Evolutionary conservation across 1,139 yeast species (phyloP), one percentile per base, ranked within the genome.

Genomic region (Suhomyces chickasaworum): DNA sequence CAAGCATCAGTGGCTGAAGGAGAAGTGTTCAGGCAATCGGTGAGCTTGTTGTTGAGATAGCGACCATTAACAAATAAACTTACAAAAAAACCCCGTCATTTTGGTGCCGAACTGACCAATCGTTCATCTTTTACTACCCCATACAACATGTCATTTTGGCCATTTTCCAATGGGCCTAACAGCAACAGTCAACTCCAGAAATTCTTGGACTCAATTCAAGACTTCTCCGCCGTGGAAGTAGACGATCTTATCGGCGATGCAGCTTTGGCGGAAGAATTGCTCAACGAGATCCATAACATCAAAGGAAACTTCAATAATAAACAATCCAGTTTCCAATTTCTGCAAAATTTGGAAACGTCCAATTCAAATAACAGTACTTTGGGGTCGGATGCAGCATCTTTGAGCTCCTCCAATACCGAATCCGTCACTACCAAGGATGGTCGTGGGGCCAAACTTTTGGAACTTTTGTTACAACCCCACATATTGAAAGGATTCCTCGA

Each of bases 71-170:
- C 29, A 25, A 25, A 25, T 8, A 25, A 3, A 25, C 12, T 12
- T 21, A 7, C 18, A 10, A 10, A 13, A n/a, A 27, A 29, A 15
- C 20, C 18, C 13, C 25, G 30, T 21, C 22, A 7, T 3, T 16
- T 18, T 21, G 13, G 10, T 3, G 17, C 9, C 10, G 15, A 13
- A 35, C 15, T 15, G 29, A 21, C 37, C 16, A 17, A 16, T 32
- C 10, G 32, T 29, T 12, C 32, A 29, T 7, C 35, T 18, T 10
- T 3, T 13, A 23, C 15, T 21, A 20, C 29, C 31, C 30, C 7
- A 33, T 20, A 32, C 39, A 50, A 36, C 44, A 75, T 75, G 80
- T 75, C 80, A 37, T 75, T 75, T 53, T 75, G 80, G 80, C 80
- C 80, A 37, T 75, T 75, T 54, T 61, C 75, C 39, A 74, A 68